Evolutionary conservation across 257 asterid species (phyloP).

Genomic region (Solanum megistacrolobum): DNA sequence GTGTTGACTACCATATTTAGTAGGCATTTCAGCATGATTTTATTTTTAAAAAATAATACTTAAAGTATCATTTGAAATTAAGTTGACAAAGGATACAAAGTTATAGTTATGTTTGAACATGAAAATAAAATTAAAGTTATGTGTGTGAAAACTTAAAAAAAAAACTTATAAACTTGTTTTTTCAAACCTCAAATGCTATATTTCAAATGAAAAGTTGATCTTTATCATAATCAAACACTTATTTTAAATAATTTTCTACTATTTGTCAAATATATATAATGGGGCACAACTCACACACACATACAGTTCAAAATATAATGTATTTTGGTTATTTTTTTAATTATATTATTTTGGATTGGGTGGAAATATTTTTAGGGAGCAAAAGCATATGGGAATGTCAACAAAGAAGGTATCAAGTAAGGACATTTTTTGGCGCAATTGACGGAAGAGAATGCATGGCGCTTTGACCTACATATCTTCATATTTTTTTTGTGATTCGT

Average conservation of each 20-base stretch:
- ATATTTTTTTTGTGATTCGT: too few relatives aligned
- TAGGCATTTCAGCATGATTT: neutral
- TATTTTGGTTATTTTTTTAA: neutral
- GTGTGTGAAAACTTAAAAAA: neutral
- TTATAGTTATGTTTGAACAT: neutral
- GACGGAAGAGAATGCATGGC: constrained; percentile 16
- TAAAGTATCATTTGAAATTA: neutral
- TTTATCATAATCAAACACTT: neutral
- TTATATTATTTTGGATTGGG: neutral
- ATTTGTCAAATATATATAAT: neutral
- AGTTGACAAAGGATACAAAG: neutral
- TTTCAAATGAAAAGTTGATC: neutral
- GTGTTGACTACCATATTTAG: neutral
- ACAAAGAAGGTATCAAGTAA: neutral
- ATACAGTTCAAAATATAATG: neutral
- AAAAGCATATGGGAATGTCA: constrained; percentile 4
- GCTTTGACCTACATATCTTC: neutral
- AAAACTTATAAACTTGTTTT: neutral
- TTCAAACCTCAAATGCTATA: neutral
- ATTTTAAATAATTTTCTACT: neutral
- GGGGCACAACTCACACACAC: neutral
- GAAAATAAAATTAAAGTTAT: neutral
- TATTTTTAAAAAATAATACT: neutral
- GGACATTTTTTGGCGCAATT: constrained; percentile 21
- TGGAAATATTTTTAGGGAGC: neutral